Conservation (phyloP, 2,329 filamentous ascomycete genomes). For the Paraphoma sp. region DNA sequence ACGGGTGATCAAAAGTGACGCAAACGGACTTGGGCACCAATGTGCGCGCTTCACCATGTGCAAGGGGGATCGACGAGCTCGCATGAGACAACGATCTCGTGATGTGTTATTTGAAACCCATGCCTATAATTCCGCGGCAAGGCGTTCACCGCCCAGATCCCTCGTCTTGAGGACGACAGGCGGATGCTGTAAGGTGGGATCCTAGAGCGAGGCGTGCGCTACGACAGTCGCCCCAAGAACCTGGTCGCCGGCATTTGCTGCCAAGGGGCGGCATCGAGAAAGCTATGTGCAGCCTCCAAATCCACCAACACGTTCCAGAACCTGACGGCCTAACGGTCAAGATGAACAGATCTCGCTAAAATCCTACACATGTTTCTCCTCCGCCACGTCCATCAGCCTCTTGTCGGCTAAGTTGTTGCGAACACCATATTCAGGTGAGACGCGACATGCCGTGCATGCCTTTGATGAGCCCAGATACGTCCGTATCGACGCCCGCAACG, state of each 20-base stretch:
- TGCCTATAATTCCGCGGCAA: background rate
- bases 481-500: constrained; percentile 14
- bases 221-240: background rate
- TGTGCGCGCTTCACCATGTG: background rate
- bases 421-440: background rate
- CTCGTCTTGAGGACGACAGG: background rate
- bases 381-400: constrained; percentile 1
- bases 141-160: background rate
- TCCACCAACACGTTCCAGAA: constrained; percentile 13
- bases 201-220: background rate
- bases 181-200: background rate
- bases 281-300: background rate
- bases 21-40: background rate
- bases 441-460: constrained; percentile 5
- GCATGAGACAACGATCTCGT: background rate
- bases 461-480: constrained; percentile 9
- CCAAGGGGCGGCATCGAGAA: background rate
- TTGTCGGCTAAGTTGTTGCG: background rate
- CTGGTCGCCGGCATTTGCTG: constrained; percentile 1
- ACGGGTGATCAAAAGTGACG: background rate
- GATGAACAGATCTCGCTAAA: background rate
- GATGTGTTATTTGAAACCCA: background rate
- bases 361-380: constrained; percentile 8
- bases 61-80: background rate
- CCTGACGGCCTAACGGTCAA: constrained; percentile 12